These are phyloP conservation scores for Taiwanofungus camphoratus DNA, from an alignment of 1,284 basidiomycete genomes.

Conservation along the genomic window DNA sequence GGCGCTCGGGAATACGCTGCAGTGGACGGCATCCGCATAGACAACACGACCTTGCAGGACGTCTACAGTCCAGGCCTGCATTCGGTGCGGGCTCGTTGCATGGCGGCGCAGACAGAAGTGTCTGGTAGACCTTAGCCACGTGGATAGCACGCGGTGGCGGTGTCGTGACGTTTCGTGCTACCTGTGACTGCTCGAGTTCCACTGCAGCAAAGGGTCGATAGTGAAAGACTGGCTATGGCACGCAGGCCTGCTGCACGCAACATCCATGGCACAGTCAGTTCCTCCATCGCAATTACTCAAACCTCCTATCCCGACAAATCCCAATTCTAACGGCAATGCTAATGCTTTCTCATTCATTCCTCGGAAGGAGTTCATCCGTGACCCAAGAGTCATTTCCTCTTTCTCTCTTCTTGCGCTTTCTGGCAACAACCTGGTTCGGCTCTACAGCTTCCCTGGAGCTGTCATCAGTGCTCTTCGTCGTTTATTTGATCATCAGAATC, in stretches of 20 bases:
- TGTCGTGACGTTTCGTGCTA: too few species aligned
- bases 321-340: constrained; percentile 14
- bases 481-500: constrained; percentile 43
- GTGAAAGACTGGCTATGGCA: constrained; percentile 11
- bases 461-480: constrained; percentile 48
- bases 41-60: too few species aligned
- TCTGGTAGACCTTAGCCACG: too few species aligned
- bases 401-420: constrained; percentile 67
- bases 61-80: too few species aligned
- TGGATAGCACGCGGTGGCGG: too few species aligned
- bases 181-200: too few species aligned
- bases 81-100: too few species aligned
- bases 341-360: constrained; percentile 44
- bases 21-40: too few species aligned
- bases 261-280: constrained; percentile 22
- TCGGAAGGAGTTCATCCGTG: constrained; percentile 63
- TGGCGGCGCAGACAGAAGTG: too few species aligned
- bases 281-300: constrained; percentile 21
- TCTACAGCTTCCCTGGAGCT: constrained; percentile 58
- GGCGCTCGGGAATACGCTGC: too few species aligned
- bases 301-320: constrained; percentile 15
- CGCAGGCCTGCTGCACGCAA: constrained; percentile 18
- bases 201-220: too few species aligned
- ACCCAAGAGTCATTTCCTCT: constrained; percentile 47
- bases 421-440: constrained; percentile 52